These are phyloP conservation scores for Helianthus tuberosus DNA, from an alignment of 129 eudicot species.

Conservation along the genomic window DNA sequence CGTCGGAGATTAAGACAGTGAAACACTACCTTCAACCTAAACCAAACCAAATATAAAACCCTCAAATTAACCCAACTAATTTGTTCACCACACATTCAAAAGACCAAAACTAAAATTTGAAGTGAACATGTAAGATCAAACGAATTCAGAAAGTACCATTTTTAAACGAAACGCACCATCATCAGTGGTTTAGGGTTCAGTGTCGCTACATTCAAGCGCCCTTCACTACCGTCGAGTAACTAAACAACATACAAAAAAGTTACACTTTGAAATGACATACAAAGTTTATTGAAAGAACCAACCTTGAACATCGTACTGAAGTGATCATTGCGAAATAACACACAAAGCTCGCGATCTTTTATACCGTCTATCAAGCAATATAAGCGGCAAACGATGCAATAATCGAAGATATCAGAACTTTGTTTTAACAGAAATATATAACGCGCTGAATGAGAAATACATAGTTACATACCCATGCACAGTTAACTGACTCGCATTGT, in stretches of 20 bases:
- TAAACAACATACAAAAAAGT: conserved; percentile 3
- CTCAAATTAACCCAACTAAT: too few species aligned
- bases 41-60: too few species aligned
- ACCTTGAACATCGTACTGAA: conserved; percentile 98
- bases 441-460: conserved; percentile 17
- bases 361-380: conserved; percentile 67
- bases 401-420: conserved; percentile 10
- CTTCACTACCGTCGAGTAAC: neutral
- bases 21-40: too few species aligned
- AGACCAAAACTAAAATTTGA: too few species aligned
- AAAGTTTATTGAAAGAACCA: conserved; percentile 23
- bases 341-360: conserved; percentile 82
- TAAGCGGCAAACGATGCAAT: conserved; percentile 54
- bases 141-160: too few species aligned
- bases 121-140: too few species aligned
- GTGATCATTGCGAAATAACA: conserved; percentile 92
- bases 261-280: neutral
- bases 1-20: too few species aligned
- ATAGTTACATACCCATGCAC: conserved; percentile 83
- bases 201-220: too few species aligned
- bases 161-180: too few species aligned
- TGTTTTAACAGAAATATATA: conserved; percentile 14
- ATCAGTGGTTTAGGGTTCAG: too few species aligned
- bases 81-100: too few species aligned
- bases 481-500: conserved; percentile 83